Base-by-base conservation (phyloP, 164 flowering plant species). In the Paratinospora sagittata region DNA sequence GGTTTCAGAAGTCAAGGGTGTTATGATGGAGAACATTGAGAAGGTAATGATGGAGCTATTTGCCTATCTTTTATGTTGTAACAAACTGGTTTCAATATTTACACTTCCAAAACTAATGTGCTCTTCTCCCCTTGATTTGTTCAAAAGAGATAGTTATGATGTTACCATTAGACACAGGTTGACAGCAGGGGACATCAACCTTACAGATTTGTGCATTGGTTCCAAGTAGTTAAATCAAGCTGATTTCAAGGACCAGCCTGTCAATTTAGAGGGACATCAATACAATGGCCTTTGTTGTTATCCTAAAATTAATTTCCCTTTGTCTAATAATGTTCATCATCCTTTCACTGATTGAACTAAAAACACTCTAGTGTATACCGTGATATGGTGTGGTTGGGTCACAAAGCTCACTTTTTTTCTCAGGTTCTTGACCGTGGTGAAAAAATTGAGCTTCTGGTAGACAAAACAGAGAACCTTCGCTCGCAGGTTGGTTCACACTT, bases 371-470 rank as follows among this genome's bases (percentile, higher is more conserved):
- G 21, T 52, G n/a, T 52, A 19, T 52, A 52, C 57, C 19, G 19
- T 52, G 2, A 16, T 52, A 16, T 52, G 3, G 17, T 17, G 16
- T 13, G 16, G 57, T n/a, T 39, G 1, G 58, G 19, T 52, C 16
- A 52, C 23, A 19, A 52, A 52, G 17, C 58, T 52, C 5, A 10
- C 1, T 5, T 14, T 52, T 52, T 0, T 52, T 17, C 58, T 63
- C n/a, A 93, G 98, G 98, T 93, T 75, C 95, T 90, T 67, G 98
- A 93, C 68, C 93, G 98, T 79, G 97, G 97, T 65, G 98, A 91
- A 78, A 93, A 90, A 73, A 93, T 91, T 74, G 98, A 93, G 84
- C 82, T 93, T 65, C 76, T 90, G 70, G 95, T 93, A 75, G 97
- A 93, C 80, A 93, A 91, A 79, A 90, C 95, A 13, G 97, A 93